Conservation (phyloP, 352 stramenopile species). For the Pythium coloratum region DNA sequence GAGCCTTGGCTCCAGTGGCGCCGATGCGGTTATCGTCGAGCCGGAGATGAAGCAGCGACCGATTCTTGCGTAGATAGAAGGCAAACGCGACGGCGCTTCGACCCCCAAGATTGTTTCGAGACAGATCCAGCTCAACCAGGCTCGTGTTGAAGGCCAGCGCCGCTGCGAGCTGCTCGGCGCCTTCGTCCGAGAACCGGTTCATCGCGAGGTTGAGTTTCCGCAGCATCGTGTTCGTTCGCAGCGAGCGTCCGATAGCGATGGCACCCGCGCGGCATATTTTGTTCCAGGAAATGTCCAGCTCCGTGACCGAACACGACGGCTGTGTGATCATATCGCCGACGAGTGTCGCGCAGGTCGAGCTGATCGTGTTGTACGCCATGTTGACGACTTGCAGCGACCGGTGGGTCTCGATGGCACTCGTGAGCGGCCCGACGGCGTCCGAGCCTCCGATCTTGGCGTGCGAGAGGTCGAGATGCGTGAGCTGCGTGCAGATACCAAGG, state of each 20-base stretch:
- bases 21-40: constrained; percentile 66
- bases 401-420: constrained; percentile 55
- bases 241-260: constrained; percentile 49
- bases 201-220: constrained; percentile 55
- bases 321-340: constrained; percentile 66
- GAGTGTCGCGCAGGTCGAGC: constrained; percentile 44
- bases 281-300: constrained; percentile 75
- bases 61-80: constrained; percentile 55
- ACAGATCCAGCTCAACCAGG: constrained; percentile 52
- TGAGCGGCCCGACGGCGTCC: constrained; percentile 46
- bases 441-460: constrained; percentile 48
- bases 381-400: constrained; percentile 51
- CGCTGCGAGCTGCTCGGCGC: constrained; percentile 55
- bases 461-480: constrained; percentile 62
- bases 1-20: constrained; percentile 49
- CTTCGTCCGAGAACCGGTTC: constrained; percentile 69
- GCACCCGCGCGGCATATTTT: constrained; percentile 55
- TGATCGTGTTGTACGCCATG: constrained; percentile 67
- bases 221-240: constrained; percentile 54
- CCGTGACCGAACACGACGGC: constrained; percentile 42
- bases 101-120: constrained; percentile 58
- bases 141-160: constrained; percentile 51
- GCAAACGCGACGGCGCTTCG: constrained; percentile 55
- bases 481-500: constrained; percentile 38
- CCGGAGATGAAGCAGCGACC: constrained; percentile 36